These are phyloP conservation scores for Fonsecaea pedrosoi DNA, from an alignment of 2,329 filamentous ascomycete species.

Conservation along the genomic window DNA sequence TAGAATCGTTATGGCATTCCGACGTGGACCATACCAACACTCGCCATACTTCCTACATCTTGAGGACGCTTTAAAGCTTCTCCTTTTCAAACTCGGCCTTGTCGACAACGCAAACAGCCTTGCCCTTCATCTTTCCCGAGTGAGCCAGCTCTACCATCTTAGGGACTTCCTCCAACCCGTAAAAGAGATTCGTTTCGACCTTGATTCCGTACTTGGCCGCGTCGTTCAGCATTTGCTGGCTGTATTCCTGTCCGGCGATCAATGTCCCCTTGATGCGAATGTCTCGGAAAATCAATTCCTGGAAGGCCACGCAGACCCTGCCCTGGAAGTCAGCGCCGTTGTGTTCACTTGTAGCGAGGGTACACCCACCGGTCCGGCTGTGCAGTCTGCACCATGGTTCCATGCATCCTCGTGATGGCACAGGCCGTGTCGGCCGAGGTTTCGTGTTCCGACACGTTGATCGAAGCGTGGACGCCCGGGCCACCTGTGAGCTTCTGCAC, in stretches of 20 bases:
- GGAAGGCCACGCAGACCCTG: conserved; percentile 49
- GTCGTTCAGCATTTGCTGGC: conserved; percentile 56
- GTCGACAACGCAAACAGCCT: conserved; percentile 44
- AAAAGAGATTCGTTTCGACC: conserved; percentile 59
- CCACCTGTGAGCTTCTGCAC: conserved; percentile 58
- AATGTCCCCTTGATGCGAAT: conserved; percentile 59
- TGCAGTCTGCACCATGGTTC: conserved; percentile 65
- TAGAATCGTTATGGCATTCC: background rate
- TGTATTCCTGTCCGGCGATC: conserved; percentile 53
- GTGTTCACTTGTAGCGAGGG: too few relatives aligned
- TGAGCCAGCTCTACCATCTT: conserved; percentile 59
- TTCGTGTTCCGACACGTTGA: conserved; percentile 62
- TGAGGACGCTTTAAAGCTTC: conserved; percentile 7
- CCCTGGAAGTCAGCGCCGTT: conserved; percentile 27
- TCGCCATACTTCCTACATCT: background rate
- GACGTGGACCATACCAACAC: background rate
- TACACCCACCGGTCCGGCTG: conserved; percentile 45
- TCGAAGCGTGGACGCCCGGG: conserved; percentile 58
- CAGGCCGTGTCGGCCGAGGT: conserved; percentile 59
- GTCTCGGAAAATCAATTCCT: conserved; percentile 62
- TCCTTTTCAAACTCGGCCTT: conserved; percentile 24
- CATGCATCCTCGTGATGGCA: conserved; percentile 66
- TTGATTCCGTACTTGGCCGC: conserved; percentile 56
- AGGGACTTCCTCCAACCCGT: conserved; percentile 60
- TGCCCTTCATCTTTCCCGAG: conserved; percentile 62